Percentiles rank a stretch among this genome's conserved stretches.
phyloP scores from a whole-genome alignment of 306 rosid genomes.

The Vachellia pachyceras region DNA sequence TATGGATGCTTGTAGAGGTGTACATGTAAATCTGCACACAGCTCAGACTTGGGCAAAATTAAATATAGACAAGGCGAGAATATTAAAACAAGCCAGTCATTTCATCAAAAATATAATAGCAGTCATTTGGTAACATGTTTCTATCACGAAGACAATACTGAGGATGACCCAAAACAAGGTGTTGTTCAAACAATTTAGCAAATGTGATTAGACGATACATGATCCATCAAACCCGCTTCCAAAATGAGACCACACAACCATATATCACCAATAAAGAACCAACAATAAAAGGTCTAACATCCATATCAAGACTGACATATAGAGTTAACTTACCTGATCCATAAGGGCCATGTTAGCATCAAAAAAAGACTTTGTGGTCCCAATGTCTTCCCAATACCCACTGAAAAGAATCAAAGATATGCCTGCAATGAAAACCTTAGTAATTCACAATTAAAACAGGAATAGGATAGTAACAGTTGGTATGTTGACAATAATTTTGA shows the following conservation, averaged over 20 bases:
- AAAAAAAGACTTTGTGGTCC: constrained; percentile 61
- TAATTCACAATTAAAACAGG: constrained; percentile 7
- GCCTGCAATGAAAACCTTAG: constrained; percentile 46
- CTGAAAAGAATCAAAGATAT: constrained; percentile 54
- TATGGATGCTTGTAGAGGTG: too few species aligned
- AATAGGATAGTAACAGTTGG: constrained; percentile 20
- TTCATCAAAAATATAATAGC: too few species aligned
- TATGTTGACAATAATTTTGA: too few species aligned
- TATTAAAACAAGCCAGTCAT: too few species aligned
- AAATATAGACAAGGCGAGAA: too few species aligned
- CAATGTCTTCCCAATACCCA: constrained; percentile 68
- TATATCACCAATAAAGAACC: too few species aligned
- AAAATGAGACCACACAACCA: not conserved
- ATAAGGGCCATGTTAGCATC: constrained; percentile 60
- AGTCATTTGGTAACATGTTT: too few species aligned
- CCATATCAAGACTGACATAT: not conserved
- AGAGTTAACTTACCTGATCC: constrained; percentile 49
- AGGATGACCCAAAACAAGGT: not conserved
- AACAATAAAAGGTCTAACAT: too few species aligned
- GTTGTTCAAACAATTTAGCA: not conserved
- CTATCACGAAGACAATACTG: too few species aligned
- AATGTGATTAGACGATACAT: too few species aligned
- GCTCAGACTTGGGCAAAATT: too few species aligned
- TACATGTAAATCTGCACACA: too few species aligned
- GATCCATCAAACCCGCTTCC: not conserved